Conservation (phyloP, 768 basidiomycete genomes). For the Boletus reticulatus region DNA sequence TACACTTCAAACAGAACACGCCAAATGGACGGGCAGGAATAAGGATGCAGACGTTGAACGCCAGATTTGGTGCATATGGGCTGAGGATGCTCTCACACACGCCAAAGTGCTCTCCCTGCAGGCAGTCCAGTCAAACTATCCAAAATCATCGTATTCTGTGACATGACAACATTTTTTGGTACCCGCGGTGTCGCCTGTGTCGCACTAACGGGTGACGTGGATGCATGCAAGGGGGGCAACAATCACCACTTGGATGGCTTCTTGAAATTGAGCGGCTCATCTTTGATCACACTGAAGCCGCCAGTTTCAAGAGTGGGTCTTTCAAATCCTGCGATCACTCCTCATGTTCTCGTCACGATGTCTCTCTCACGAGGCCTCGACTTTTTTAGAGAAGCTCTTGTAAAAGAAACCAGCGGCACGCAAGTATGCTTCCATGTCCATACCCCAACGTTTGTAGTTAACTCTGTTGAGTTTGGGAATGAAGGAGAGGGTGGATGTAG, state of each 20-base stretch:
- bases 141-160: conserved; percentile 82
- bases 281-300: neutral
- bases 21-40: conserved; percentile 76
- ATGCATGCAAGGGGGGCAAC: too few species aligned
- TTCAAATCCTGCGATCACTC: conserved; percentile 34
- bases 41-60: conserved; percentile 77
- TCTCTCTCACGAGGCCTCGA: too few species aligned
- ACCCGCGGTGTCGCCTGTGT: conserved; percentile 27
- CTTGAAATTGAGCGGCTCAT: conserved; percentile 36
- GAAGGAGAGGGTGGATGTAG: too few species aligned
- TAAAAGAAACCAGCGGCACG: too few species aligned
- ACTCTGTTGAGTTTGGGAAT: too few species aligned
- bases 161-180: conserved; percentile 62
- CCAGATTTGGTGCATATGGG: conserved; percentile 72
- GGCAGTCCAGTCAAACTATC: conserved; percentile 39
- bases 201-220: too few species aligned
- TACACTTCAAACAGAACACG: conserved; percentile 68
- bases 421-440: too few species aligned
- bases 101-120: conserved; percentile 19
- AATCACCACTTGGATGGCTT: conserved; percentile 81
- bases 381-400: too few species aligned
- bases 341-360: too few species aligned
- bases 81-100: conserved; percentile 49
- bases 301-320: conserved; percentile 8
- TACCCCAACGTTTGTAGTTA: too few species aligned